Evolutionary conservation across 495 filamentous ascomycete genomes (phyloP), one percentile per base, ranked within the genome.

Genomic region (Podospora conica): DNA sequence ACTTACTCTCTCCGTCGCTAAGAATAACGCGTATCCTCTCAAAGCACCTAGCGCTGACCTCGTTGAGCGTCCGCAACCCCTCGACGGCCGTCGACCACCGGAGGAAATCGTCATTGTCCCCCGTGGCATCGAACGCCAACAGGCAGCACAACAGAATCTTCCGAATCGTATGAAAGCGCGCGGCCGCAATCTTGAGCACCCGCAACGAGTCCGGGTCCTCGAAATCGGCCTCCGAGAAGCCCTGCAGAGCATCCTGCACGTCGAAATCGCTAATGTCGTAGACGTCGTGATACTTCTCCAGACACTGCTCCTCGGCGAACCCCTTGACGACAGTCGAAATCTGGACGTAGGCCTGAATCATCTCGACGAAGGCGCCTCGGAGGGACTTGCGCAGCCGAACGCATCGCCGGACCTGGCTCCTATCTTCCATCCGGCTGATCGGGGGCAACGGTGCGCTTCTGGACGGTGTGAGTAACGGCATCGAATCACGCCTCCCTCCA

Each of bases 231-330:
- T 89, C 85, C 1, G 82, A 76, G 55, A 88, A 85, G 3, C 85
- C 85, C 23, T 83, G 74, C 64, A 86, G 80, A 4, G 88, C 86
- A 63, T 90, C 89, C 58, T 83, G 81, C 15, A 93, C 82, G 69
- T 98, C 93, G 31, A 86, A 85, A 57, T 88, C 82, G 62, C 85
- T 91, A 65, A 98, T 88, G 70, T 98, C 93, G 69, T 97, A 97
- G 40, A 97, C 89, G 70, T 96, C 93, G 66, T 91, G 87, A 73
- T 93, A 96, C 78, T 91, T 95, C 58, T 93, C 93, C 15, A 96
- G 79, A 70, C 96, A 90, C 57, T 87, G 80, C 68, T 89, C 84
- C 72, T 93, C 87, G 1, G 91, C 86, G 33, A 96, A 85, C 7
- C 84, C 86, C 71, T 88, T 88, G 28, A 97, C 77, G 9, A 79